phyloP scores from a whole-genome alignment of 495 filamentous ascomycete species.

The Echria macrotheca region DNA sequence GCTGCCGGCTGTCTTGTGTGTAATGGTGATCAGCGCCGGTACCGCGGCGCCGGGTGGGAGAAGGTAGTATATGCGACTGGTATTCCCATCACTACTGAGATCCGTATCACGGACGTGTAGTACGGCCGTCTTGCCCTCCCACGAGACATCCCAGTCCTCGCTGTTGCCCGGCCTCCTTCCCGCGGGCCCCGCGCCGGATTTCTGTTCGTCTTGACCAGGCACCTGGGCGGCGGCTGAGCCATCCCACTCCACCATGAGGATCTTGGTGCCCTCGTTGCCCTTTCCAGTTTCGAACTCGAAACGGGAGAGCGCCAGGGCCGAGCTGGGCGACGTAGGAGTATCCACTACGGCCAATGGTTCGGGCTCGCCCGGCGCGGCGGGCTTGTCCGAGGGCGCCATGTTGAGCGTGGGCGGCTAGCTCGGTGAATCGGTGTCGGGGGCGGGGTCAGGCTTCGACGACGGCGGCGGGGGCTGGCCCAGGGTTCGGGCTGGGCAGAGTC shows the following conservation, averaged over 20 bases:
- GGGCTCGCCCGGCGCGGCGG: constrained; percentile 7
- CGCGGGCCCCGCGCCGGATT: not conserved
- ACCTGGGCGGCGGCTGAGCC: constrained; percentile 43
- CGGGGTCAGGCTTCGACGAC: too few relatives aligned
- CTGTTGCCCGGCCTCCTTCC: not conserved
- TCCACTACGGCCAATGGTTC: constrained; percentile 29
- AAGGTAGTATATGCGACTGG: constrained; percentile 68
- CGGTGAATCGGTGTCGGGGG: too few relatives aligned
- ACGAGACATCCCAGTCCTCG: constrained; percentile 66
- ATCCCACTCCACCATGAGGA: constrained; percentile 82
- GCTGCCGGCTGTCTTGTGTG: constrained; percentile 34
- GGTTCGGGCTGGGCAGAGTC: too few relatives aligned
- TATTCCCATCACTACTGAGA: constrained; percentile 13
- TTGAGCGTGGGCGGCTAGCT: not conserved
- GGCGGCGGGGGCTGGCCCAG: too few relatives aligned
- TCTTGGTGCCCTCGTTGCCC: constrained; percentile 76
- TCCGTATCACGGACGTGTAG: constrained; percentile 56
- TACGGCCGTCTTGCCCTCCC: constrained; percentile 66
- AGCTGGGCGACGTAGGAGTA: constrained; percentile 38
- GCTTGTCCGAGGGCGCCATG: constrained; percentile 21
- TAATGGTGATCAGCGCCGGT: constrained; percentile 62
- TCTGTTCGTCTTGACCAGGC: not conserved
- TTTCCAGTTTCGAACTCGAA: constrained; percentile 78
- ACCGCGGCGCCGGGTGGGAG: constrained; percentile 61
- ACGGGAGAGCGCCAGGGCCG: constrained; percentile 56